These are phyloP conservation scores for Floccularia luteovirens DNA, from an alignment of 768 basidiomycete species.

Conservation along the genomic window DNA sequence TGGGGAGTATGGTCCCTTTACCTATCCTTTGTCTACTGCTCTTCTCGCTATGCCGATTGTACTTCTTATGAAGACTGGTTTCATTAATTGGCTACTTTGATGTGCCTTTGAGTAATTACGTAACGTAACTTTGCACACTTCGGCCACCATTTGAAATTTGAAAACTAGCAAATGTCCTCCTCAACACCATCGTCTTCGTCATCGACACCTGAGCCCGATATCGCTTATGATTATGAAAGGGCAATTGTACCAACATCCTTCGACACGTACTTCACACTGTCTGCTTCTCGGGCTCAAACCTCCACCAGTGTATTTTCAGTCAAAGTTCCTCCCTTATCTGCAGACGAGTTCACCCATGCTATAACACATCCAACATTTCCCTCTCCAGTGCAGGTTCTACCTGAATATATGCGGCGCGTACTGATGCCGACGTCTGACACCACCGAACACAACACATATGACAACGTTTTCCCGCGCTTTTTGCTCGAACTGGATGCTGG, in stretches of 20 bases:
- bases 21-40: no score
- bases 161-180: no score
- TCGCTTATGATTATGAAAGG: no score
- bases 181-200: no score
- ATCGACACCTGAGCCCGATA: no score
- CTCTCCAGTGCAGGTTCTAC: neutral
- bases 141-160: no score
- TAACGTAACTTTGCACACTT: no score
- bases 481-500: slow-evolving; percentile 69
- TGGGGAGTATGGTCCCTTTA: no score
- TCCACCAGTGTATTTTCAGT: slow-evolving; percentile 76
- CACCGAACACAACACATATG: slow-evolving; percentile 5
- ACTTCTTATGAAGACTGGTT: no score
- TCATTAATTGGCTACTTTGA: no score
- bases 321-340: slow-evolving; percentile 61
- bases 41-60: no score
- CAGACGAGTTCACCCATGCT: slow-evolving; percentile 50
- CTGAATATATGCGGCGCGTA: neutral
- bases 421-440: neutral
- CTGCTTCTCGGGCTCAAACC: slow-evolving; percentile 57
- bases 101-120: no score
- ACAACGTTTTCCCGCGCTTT: slow-evolving; percentile 49
- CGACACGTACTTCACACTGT: slow-evolving; percentile 78
- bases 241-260: slow-evolving; percentile 67
- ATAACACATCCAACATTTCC: slow-evolving; percentile 10